phyloP scores from a whole-genome alignment of 176 grass and related monocot species.

The Panicum miliaceum region DNA sequence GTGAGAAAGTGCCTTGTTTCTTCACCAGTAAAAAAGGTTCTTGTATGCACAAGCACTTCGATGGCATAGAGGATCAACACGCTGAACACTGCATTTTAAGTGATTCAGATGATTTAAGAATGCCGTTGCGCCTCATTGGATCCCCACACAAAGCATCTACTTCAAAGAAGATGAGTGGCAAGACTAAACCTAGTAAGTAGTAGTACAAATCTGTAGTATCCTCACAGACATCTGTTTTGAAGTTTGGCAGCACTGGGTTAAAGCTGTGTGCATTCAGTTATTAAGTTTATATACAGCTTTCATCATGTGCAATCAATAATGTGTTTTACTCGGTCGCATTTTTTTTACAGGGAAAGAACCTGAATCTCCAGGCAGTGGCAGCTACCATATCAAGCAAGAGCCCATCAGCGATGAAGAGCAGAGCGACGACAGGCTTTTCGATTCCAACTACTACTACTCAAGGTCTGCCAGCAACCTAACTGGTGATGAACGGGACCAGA shows the following conservation, averaged over 20 bases:
- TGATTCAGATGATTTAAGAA: not conserved
- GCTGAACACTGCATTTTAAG: not conserved
- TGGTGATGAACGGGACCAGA: conserved; percentile 37
- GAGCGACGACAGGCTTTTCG: not conserved
- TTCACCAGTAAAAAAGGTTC: conserved; percentile 22
- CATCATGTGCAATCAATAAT: not conserved
- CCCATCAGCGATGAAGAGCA: conserved; percentile 4
- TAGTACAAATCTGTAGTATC: not conserved
- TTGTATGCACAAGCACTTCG: not conserved
- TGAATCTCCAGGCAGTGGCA: conserved; percentile 9
- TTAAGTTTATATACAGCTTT: not conserved
- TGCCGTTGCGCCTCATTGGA: not conserved
- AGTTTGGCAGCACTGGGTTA: not conserved
- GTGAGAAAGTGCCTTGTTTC: conserved; percentile 40
- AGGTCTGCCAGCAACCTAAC: conserved; percentile 27
- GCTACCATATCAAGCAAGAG: conserved; percentile 2
- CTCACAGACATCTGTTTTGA: not conserved
- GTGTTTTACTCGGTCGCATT: not conserved
- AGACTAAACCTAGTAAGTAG: conserved; percentile 13
- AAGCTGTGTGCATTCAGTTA: not conserved
- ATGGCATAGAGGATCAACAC: not conserved
- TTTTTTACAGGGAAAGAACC: conserved; percentile 29
- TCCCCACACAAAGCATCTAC: not conserved
- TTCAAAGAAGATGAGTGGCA: not conserved
- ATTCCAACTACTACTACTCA: conserved; percentile 32